These are phyloP conservation scores for Protomyces inundatus DNA, from an alignment of 1,139 yeast genomes.

Conservation along the genomic window DNA sequence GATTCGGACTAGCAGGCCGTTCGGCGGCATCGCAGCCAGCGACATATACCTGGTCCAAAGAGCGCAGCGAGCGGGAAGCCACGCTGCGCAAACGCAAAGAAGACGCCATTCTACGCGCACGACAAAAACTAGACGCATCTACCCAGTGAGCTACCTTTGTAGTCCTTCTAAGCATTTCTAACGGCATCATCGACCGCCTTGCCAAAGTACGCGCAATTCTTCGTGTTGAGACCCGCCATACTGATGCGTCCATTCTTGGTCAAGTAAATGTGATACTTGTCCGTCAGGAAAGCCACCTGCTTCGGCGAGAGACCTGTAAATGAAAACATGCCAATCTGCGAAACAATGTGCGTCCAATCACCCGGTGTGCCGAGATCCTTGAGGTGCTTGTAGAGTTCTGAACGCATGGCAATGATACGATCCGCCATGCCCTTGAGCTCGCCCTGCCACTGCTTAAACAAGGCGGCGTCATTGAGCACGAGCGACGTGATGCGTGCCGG, in stretches of 20 bases:
- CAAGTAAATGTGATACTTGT: constrained; percentile 69
- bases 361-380: constrained; percentile 54
- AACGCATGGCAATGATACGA: constrained; percentile 70
- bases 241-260: constrained; percentile 68
- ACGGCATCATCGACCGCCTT: constrained; percentile 76
- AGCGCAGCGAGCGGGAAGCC: constrained; percentile 11
- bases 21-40: neutral
- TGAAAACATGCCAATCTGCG: constrained; percentile 96
- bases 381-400: constrained; percentile 44
- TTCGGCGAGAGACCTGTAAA: constrained; percentile 78
- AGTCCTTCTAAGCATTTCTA: neutral
- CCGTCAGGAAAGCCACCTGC: constrained; percentile 73
- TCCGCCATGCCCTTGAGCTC: constrained; percentile 75
- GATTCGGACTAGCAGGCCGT: constrained; percentile 2
- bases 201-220: constrained; percentile 73
- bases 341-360: constrained; percentile 78
- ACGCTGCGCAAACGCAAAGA: constrained; percentile 14
- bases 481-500: constrained; percentile 84
- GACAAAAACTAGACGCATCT: constrained; percentile 4
- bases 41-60: neutral
- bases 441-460: constrained; percentile 66
- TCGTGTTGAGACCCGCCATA: constrained; percentile 82
- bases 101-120: constrained; percentile 15
- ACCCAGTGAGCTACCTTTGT: neutral
- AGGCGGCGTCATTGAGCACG: constrained; percentile 57